Evolutionary conservation across 352 stramenopile genomes (phyloP).

Genomic region (Albugo candida): DNA sequence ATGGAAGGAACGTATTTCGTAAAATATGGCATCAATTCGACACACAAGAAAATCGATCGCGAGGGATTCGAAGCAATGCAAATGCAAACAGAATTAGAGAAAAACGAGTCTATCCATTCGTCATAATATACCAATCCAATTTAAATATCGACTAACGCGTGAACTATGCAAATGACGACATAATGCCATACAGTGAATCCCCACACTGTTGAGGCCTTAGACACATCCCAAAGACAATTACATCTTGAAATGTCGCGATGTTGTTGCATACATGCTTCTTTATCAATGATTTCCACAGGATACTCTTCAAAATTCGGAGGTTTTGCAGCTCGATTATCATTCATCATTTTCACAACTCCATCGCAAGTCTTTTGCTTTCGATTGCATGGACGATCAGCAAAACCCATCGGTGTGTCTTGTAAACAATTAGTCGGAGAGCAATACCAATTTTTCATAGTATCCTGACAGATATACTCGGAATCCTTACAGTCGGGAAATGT

Average conservation of each 20-base stretch:
- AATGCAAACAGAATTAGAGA: neutral
- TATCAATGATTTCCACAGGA: constrained; percentile 51
- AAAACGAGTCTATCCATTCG: neutral
- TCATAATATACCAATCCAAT: no score
- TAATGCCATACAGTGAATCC: neutral
- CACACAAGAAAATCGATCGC: constrained; percentile 62
- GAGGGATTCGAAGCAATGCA: constrained; percentile 14
- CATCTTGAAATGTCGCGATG: constrained; percentile 19
- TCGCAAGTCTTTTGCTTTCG: constrained; percentile 26
- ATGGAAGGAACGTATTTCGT: constrained; percentile 77
- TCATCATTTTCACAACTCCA: constrained; percentile 42
- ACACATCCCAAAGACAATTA: constrained; percentile 21
- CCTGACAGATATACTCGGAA: constrained; percentile 30
- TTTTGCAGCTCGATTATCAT: constrained; percentile 58
- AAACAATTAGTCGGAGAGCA: constrained; percentile 29
- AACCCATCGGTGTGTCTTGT: constrained; percentile 21
- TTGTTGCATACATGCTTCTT: constrained; percentile 17
- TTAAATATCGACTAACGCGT: neutral
- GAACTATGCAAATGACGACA: neutral
- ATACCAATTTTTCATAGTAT: constrained; percentile 23
- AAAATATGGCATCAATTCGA: constrained; percentile 39
- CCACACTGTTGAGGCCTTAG: constrained; percentile 2
- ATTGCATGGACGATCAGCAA: constrained; percentile 43
- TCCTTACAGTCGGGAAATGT: constrained; percentile 38
- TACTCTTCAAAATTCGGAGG: constrained; percentile 49